Evolutionary conservation across 768 basidiomycete species (phyloP), one percentile per base, ranked within the genome.

Genomic region (Lentinus tigrinus): DNA sequence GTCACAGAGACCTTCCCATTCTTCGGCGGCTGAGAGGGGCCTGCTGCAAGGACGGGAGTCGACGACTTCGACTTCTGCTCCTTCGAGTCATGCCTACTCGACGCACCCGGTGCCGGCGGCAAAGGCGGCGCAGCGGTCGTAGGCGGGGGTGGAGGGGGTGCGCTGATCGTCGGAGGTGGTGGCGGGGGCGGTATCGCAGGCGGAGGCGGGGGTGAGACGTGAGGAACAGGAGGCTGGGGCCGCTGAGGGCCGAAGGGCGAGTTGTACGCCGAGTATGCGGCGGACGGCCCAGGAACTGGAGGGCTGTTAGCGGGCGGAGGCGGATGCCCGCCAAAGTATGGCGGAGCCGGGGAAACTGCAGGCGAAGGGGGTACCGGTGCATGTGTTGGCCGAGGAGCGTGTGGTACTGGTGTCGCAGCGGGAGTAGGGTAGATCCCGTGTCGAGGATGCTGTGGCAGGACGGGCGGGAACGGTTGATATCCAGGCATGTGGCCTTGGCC

Each of bases 1-100:
- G 58, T 52, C 13, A 65, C 54, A 16, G 61, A 39, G 34, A 58
- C 44, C 36, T 52, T 63, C 16, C 40, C 36, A 24, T 19, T 7
- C 21, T 54, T 57, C 14, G 55, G 24, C 21, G 43, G 7, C 7
- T 19, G 13, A 5, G 43, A 10, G 3, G 43, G 21, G 19, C 21
- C 9, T 4, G 43, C 13, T 13, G 43, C 6, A 1, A 31, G 31
- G 31, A 31, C 31, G 11, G 31, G 31, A 31, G 31, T 31, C 31
- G 31, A 46, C 24, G 14, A 17, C 31, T 34, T 8, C 10, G n/a
- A 42, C 14, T 14, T 23, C 11, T 37, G 24, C 42, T 16, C 31
- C 11, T 6, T 1, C 31, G 31, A 11, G 31, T 17, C 13, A 42
- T 24, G 38, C 37, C 27, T 36, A 3, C 39, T 40, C 14, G 39